Conservation (phyloP, 176 grass and related monocot genomes). For the Luzula sylvatica region DNA sequence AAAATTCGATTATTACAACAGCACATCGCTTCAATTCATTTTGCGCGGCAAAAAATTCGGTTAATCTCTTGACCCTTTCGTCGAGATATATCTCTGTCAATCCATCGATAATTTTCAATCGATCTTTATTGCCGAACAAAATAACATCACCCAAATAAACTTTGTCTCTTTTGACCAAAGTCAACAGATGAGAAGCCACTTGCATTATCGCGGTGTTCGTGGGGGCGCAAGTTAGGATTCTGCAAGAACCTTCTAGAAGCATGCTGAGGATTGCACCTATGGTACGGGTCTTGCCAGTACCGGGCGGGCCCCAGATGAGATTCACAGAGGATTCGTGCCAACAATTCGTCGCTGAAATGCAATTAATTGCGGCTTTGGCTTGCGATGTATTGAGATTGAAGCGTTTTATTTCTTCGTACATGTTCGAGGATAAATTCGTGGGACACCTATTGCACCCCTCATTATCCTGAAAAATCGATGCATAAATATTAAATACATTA, state of each 20-base stretch:
- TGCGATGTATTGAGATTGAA: constrained; percentile 63
- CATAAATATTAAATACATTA: too few relatives aligned
- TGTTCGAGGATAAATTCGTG: constrained; percentile 21
- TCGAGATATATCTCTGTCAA: constrained; percentile 55
- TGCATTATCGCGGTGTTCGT: constrained; percentile 80
- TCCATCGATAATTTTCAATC: constrained; percentile 38
- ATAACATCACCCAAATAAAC: constrained; percentile 62
- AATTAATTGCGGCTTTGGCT: constrained; percentile 36
- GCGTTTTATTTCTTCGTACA: constrained; percentile 23
- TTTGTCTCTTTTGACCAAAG: constrained; percentile 21
- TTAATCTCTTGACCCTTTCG: constrained; percentile 39
- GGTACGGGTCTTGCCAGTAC: constrained; percentile 81
- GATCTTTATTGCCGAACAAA: constrained; percentile 73
- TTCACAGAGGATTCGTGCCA: constrained; percentile 34
- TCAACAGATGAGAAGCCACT: constrained; percentile 55
- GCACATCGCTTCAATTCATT: constrained; percentile 45
- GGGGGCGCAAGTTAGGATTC: constrained; percentile 60
- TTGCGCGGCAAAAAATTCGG: constrained; percentile 26
- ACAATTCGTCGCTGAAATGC: constrained; percentile 37
- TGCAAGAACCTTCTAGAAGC: constrained; percentile 43
- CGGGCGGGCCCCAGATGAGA: constrained; percentile 74
- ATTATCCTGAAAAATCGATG: too few relatives aligned
- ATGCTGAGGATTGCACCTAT: constrained; percentile 45
- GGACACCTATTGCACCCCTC: constrained; percentile 33
- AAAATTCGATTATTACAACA: constrained; percentile 34